phyloP scores from a whole-genome alignment of 345 rosid species.

The Angophora floribunda region DNA sequence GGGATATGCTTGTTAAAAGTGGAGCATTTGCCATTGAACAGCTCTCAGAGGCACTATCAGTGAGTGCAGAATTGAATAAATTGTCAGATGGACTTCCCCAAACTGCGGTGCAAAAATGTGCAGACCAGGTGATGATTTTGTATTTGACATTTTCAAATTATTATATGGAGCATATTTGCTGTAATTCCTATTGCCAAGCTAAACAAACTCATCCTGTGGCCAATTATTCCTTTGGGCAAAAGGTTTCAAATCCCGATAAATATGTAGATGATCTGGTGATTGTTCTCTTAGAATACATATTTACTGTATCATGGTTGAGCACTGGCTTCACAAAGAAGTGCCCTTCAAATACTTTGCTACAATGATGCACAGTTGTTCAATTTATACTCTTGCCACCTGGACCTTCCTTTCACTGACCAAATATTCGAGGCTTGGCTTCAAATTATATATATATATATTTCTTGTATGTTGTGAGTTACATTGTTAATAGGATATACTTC shows the following conservation, averaged over 20 bases:
- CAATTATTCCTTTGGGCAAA: neutral
- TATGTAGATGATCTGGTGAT: neutral
- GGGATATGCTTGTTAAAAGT: conserved; percentile 61
- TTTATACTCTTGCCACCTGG: neutral
- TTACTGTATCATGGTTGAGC: neutral
- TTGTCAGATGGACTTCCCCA: conserved; percentile 56
- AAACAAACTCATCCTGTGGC: neutral
- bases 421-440: neutral
- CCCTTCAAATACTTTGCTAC: neutral
- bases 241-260: neutral
- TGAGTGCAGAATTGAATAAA: conserved; percentile 45
- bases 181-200: neutral
- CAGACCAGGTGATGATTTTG: conserved; percentile 53
- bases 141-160: neutral
- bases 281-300: neutral
- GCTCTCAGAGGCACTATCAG: conserved; percentile 77
- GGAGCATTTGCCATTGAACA: conserved; percentile 80
- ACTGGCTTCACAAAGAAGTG: neutral
- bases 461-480: neutral
- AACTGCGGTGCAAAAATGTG: conserved; percentile 49
- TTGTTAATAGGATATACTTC: neutral
- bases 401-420: neutral
- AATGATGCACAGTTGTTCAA: neutral
- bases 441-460: neutral
- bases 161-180: neutral